Evolutionary conservation across 1,284 basidiomycete species (phyloP).

Genomic region (Ganoderma lucidum): DNA sequence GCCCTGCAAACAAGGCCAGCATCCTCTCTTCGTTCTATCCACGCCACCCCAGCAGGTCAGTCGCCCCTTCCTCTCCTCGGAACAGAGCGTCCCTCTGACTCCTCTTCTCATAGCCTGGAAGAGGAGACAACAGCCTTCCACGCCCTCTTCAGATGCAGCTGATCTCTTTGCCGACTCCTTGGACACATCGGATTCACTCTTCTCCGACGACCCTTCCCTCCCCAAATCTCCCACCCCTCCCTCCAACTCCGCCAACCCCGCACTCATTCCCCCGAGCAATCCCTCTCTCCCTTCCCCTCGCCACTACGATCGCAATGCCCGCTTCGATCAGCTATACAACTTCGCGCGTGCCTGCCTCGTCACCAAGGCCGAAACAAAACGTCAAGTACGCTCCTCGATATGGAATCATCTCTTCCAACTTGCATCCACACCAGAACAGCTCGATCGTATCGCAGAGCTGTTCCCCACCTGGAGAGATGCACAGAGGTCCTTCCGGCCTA

Average conservation of each 20-base stretch:
- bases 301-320: conserved; percentile 32
- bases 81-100: neutral
- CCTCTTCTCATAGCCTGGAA: conserved; percentile 28
- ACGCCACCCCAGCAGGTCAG: conserved; percentile 32
- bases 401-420: conserved; percentile 61
- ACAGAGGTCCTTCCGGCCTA: conserved; percentile 47
- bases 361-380: conserved; percentile 22
- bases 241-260: conserved; percentile 5
- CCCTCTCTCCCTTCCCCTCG: conserved; percentile 18
- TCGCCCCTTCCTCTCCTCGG: neutral
- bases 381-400: conserved; percentile 42
- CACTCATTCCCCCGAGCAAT: conserved; percentile 17
- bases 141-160: conserved; percentile 19
- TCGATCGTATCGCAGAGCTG: conserved; percentile 51
- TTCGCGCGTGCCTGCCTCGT: conserved; percentile 40
- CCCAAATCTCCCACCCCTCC: conserved; percentile 4
- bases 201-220: conserved; percentile 20
- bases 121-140: conserved; percentile 30
- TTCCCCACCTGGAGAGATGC: conserved; percentile 58
- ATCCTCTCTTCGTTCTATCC: conserved; percentile 17
- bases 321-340: conserved; percentile 39
- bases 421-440: conserved; percentile 53
- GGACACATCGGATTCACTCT: conserved; percentile 24
- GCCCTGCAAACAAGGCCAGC: neutral
- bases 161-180: conserved; percentile 34